Percentiles rank a stretch among this genome's conserved stretches.
These are phyloP conservation scores for Rhododendron simsii DNA, from an alignment of 148 eudicot species.

Conservation along the genomic window DNA sequence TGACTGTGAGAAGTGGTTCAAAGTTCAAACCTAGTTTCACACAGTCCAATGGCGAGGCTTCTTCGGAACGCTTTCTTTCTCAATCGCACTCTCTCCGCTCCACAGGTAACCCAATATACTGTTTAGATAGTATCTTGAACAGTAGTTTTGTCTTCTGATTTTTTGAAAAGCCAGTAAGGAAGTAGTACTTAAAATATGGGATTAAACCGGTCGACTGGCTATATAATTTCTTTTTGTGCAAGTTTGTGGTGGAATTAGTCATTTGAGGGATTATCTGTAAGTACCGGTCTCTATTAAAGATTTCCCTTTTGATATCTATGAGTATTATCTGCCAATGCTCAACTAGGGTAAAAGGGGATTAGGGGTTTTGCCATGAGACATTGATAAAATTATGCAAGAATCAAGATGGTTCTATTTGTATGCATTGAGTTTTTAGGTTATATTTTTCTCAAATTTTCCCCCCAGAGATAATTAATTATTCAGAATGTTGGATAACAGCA, in stretches of 20 bases:
- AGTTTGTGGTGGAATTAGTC: neutral
- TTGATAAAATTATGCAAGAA: neutral
- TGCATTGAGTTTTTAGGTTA: neutral
- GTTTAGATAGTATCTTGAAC: neutral
- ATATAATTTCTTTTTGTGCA: neutral
- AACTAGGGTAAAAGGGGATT: neutral
- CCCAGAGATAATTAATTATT: neutral
- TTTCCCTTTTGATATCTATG: neutral
- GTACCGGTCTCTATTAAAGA: neutral
- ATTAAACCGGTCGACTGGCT: no score
- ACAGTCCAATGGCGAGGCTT: slow-evolving; percentile 41
- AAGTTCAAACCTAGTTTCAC: neutral
- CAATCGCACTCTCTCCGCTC: slow-evolving; percentile 25
- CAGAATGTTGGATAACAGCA: neutral
- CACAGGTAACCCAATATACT: neutral
- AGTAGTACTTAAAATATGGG: neutral
- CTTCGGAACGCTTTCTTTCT: slow-evolving; percentile 35
- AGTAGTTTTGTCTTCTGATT: neutral
- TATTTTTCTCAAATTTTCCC: neutral
- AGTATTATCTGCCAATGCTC: neutral
- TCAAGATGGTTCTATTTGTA: neutral
- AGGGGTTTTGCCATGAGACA: neutral
- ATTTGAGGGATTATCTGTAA: neutral
- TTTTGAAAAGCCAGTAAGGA: neutral
- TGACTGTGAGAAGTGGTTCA: neutral